Evolutionary conservation across 345 rosid genomes (phyloP), one percentile per base, ranked within the genome.

Genomic region (Euphorbia tirucalli): DNA sequence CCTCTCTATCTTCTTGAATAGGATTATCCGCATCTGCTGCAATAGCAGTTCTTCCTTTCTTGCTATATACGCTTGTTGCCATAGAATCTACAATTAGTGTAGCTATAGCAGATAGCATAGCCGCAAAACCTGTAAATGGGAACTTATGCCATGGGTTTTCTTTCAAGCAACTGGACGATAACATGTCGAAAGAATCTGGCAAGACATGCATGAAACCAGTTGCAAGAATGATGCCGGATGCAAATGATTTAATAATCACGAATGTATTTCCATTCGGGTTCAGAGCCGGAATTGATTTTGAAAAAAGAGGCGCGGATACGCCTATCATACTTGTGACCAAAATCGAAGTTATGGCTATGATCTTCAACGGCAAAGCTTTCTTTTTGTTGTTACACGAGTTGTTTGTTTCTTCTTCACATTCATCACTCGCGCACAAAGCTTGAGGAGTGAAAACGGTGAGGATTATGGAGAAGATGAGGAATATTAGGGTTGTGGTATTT

Each of bases 191-290:
- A 37, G 96, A 93, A 78, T 93, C 96, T 2, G 96, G 98, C 68
- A 90, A 61, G 19, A 90, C 98, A 49, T 93, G 96, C 93, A 88
- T 90, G 80, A 86, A 93, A 16, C 93, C 98, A 2, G 98, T 93
- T 0, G 88, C 95, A 0, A 93, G 87, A 24, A 93, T 93, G 28
- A 93, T 87, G 0, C 98, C 98, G 0, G 95, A 77, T 0, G 96
- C 96, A 14, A 93, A 90, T 37, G 87, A 77, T 63, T 89, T 90
- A 11, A 93, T 78, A 4, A 89, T 56, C 18, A 87, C 85, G 44
- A 93, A 93, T 4, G 82, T 50, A 70, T 75, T 77, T 39, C 77
- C 70, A 64, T 89, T 93, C 0, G 93, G 98, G 65, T 52, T 65
- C 16, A 93, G 85, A 31, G 90, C 88, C 0, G 93, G 85, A 58